Conservation (phyloP, 169 alveolate species). For the Amoebophrya sp. region DNA sequence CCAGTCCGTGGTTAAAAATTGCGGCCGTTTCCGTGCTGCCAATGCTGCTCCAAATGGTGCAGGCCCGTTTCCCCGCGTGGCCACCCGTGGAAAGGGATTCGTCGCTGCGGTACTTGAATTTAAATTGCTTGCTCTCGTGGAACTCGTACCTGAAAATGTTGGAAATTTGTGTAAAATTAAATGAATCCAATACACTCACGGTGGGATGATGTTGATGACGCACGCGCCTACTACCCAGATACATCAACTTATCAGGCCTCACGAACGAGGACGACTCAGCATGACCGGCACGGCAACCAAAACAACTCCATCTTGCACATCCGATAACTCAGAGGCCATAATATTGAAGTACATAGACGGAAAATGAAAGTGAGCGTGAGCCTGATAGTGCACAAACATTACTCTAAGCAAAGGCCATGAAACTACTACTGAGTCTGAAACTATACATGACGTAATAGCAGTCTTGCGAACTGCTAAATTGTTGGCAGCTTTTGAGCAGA, state of each 20-base stretch:
- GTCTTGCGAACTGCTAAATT: not conserved
- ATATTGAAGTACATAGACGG: not conserved
- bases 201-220: too few relatives aligned
- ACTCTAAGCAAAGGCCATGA: too few relatives aligned
- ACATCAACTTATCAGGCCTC: too few relatives aligned
- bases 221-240: too few relatives aligned
- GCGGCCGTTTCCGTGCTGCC: not conserved
- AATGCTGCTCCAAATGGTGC: not conserved
- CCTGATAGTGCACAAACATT: too few relatives aligned
- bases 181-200: too few relatives aligned
- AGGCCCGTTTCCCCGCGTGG: not conserved
- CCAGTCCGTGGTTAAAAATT: not conserved
- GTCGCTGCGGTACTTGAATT: not conserved
- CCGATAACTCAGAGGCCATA: too few relatives aligned
- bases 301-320: too few relatives aligned
- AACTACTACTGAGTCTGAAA: too few relatives aligned
- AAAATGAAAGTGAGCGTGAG: not conserved
- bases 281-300: too few relatives aligned
- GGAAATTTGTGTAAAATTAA: too few relatives aligned
- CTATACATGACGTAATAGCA: not conserved
- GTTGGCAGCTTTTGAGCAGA: not conserved
- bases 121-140: not conserved
- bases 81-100: not conserved
- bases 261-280: too few relatives aligned
- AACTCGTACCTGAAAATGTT: constrained; percentile 24